phyloP scores from a whole-genome alignment of 257 asterid genomes.

The Solanum chiquidenum region DNA sequence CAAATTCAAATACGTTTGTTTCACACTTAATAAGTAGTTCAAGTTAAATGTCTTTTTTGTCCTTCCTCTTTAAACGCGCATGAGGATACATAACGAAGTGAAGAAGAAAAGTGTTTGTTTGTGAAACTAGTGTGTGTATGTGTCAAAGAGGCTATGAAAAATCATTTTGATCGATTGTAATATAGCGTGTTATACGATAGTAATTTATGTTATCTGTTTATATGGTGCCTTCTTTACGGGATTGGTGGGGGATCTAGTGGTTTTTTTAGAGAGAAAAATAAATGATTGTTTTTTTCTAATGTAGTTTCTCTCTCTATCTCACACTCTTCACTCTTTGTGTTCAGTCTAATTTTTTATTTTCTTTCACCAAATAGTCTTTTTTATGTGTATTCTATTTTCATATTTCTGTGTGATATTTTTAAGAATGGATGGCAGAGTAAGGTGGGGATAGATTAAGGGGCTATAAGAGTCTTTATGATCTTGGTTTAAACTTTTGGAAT shows the following conservation, averaged over 20 bases:
- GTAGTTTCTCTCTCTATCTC: constrained; percentile 1
- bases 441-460: background rate
- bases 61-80: too few relatives aligned
- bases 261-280: background rate
- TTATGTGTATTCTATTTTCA: background rate
- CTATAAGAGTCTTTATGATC: background rate
- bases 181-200: background rate
- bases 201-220: too few relatives aligned
- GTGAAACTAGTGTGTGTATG: background rate
- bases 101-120: background rate
- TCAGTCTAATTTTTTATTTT: background rate
- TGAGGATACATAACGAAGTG: background rate
- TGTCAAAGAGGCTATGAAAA: background rate
- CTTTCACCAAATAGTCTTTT: background rate
- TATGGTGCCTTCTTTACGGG: too few relatives aligned
- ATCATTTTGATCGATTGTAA: background rate
- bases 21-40: too few relatives aligned
- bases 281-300: background rate
- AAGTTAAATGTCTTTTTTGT: too few relatives aligned
- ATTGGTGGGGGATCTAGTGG: background rate
- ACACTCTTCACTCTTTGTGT: background rate
- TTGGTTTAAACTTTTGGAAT: background rate
- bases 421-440: background rate
- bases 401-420: background rate
- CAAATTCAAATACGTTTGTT: too few relatives aligned